Conservation (phyloP, 2,329 filamentous ascomycete genomes). For the Seiridium unicorne region DNA sequence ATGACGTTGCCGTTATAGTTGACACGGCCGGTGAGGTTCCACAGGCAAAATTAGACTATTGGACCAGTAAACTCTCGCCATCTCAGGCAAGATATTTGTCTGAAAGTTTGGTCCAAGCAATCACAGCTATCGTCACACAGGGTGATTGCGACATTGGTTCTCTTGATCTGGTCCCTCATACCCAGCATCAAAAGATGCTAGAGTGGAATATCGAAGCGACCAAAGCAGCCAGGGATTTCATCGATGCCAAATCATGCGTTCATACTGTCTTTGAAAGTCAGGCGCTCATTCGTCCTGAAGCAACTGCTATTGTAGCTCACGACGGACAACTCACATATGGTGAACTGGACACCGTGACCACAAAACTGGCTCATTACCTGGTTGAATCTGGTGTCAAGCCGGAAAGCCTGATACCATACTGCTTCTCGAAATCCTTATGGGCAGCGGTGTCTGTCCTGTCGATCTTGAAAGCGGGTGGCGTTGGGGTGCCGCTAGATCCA, state of each 20-base stretch:
- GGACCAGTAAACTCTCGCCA: constrained; percentile 1
- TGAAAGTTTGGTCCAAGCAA: neutral
- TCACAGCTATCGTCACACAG: constrained; percentile 1
- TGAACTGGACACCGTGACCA: constrained; percentile 14
- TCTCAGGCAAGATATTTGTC: constrained; percentile 1
- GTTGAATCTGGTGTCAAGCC: constrained; percentile 28
- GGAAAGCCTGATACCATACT: constrained; percentile 29
- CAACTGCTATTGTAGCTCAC: constrained; percentile 5
- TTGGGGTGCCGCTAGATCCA: constrained; percentile 36
- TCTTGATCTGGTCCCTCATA: neutral
- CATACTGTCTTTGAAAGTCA: constrained; percentile 7
- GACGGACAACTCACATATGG: constrained; percentile 4
- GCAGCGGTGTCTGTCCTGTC: constrained; percentile 33
- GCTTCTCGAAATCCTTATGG: constrained; percentile 33
- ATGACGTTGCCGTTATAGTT: constrained; percentile 8
- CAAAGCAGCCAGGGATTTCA: neutral
- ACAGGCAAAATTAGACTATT: constrained; percentile 1
- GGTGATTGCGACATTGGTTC: neutral
- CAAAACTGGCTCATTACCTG: constrained; percentile 25
- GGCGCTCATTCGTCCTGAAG: neutral
- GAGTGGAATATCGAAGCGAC: constrained; percentile 4
- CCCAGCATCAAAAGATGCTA: constrained; percentile 1
- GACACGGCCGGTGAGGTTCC: neutral
- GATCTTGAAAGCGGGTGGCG: constrained; percentile 31
- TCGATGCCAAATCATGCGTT: neutral